Evolutionary conservation across 2,329 filamentous ascomycete species (phyloP).

Genomic region (Cladosporium velox): DNA sequence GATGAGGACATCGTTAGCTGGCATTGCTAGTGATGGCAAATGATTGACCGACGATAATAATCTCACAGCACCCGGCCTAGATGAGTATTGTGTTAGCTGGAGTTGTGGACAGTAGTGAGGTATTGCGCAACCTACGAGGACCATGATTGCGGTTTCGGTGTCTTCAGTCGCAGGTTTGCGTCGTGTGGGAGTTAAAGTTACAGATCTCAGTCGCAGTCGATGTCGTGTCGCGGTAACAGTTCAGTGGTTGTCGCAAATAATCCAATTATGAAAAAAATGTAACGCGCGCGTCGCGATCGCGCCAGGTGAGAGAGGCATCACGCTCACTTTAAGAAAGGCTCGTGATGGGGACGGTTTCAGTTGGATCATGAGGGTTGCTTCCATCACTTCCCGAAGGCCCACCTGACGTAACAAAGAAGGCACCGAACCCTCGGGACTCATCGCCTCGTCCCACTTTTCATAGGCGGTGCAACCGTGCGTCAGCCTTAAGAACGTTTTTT

Average conservation of each 20-base stretch:
- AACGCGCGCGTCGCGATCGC: background rate
- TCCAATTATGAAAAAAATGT: background rate
- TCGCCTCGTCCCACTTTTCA: background rate
- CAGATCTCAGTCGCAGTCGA: background rate
- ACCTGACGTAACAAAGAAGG: background rate
- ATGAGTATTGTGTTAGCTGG: background rate
- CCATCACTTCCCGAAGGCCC: constrained; percentile 1
- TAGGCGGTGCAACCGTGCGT: background rate
- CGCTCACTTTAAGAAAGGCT: constrained; percentile 1
- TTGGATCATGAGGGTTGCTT: background rate
- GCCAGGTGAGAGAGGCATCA: background rate
- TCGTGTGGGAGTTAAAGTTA: background rate
- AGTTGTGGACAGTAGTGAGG: background rate
- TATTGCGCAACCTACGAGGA: constrained; percentile 57
- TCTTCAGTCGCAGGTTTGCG: background rate
- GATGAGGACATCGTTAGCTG: background rate
- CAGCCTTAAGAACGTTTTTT: constrained; percentile 3
- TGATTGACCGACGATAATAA: constrained; percentile 57
- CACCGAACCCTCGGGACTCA: background rate
- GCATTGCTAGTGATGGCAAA: background rate
- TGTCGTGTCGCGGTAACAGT: background rate
- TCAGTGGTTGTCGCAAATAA: background rate
- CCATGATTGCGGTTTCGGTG: background rate
- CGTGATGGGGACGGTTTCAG: background rate
- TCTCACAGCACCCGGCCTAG: constrained; percentile 23